Evolutionary conservation across 345 rosid species (phyloP).

Genomic region (Barbarea vulgaris): DNA sequence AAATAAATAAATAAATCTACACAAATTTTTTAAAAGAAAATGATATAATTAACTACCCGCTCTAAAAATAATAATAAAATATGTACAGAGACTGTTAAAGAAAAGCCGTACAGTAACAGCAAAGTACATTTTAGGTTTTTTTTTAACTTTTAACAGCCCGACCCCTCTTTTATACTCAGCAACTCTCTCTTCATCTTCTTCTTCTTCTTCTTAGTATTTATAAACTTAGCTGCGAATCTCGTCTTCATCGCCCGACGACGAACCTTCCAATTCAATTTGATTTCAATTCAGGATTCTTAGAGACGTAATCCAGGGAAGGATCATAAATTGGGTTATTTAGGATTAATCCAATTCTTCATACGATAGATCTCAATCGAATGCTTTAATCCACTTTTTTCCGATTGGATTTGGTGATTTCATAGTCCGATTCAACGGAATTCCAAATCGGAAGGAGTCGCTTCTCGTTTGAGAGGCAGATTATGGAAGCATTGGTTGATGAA

Average conservation of each 20-base stretch:
- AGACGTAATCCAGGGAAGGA: neutral
- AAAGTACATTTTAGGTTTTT: conserved; percentile 16
- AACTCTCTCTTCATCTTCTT: conserved; percentile 3
- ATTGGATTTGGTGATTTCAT: conserved; percentile 19
- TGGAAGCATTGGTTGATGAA: conserved; percentile 41
- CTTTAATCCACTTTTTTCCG: neutral
- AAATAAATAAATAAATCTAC: no score
- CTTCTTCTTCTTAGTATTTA: conserved; percentile 2
- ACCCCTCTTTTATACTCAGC: conserved; percentile 20
- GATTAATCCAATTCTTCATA: neutral
- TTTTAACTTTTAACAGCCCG: conserved; percentile 15
- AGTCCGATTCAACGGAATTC: conserved; percentile 8
- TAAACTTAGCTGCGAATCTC: conserved; percentile 42
- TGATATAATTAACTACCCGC: neutral
- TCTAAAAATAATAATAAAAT: neutral
- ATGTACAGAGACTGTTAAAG: neutral
- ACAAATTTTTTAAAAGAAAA: no score
- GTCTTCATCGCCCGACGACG: conserved; percentile 39
- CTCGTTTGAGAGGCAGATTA: conserved; percentile 14
- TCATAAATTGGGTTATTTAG: conserved; percentile 2
- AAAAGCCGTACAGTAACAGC: conserved; percentile 13
- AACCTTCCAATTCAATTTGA: conserved; percentile 11
- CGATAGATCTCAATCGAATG: conserved; percentile 32
- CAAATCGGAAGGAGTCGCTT: neutral
- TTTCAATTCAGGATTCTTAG: neutral